phyloP scores from a whole-genome alignment of 2,329 filamentous ascomycete species.

The Fusarium nygamai region DNA sequence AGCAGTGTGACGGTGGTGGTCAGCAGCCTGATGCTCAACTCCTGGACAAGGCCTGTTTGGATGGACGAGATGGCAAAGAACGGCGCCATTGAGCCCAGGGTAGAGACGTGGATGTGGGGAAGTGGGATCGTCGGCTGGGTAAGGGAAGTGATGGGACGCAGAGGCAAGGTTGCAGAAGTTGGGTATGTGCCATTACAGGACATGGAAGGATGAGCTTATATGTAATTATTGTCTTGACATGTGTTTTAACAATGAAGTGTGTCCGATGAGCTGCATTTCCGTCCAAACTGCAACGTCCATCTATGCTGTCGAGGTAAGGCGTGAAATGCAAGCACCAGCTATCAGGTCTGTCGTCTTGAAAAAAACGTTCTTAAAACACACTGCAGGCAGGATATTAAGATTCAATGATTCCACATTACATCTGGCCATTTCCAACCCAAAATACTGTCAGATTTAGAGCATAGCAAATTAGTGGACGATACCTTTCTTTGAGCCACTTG shows the following conservation, averaged over 20 bases:
- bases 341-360: background rate
- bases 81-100: background rate
- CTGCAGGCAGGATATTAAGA: background rate
- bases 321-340: background rate
- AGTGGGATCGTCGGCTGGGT: slow-evolving; percentile 55
- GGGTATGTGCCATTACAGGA: slow-evolving; percentile 67
- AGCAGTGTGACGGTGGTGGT: slow-evolving; percentile 90
- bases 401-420: background rate
- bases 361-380: background rate
- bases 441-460: background rate
- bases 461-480: fast-evolving
- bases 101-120: slow-evolving; percentile 38
- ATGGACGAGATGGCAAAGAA: slow-evolving; percentile 74
- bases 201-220: background rate
- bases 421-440: background rate
- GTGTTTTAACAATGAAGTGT: background rate
- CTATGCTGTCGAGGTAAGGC: background rate
- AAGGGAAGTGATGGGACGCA: slow-evolving; percentile 51
- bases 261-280: background rate
- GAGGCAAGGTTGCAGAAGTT: slow-evolving; percentile 58
- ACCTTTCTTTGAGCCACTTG: no score
- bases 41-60: slow-evolving; percentile 86
- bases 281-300: background rate
- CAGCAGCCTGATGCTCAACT: slow-evolving; percentile 83
- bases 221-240: background rate